phyloP scores from a whole-genome alignment of 2,329 filamentous ascomycete genomes.

The Scedosporium dehoogii region DNA sequence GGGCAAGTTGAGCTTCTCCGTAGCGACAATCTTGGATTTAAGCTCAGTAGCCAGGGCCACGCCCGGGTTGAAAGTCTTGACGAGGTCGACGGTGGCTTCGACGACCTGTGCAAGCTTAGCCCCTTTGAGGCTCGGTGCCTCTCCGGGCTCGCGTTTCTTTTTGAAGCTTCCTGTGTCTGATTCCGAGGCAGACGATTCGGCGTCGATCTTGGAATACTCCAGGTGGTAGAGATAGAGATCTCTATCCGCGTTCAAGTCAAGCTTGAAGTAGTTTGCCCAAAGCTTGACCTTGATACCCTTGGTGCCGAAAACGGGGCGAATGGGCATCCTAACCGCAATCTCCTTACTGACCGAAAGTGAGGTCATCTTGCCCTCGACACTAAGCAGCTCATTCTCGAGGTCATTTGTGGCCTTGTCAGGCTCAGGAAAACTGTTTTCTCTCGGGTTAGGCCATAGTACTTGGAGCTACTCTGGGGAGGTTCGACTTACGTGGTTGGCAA shows the following conservation, averaged over 20 bases:
- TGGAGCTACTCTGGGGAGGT: constrained; percentile 15
- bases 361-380: constrained; percentile 15
- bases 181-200: constrained; percentile 3
- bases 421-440: constrained; percentile 10
- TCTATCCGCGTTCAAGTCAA: constrained; percentile 25
- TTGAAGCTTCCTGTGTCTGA: constrained; percentile 8
- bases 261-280: constrained; percentile 45
- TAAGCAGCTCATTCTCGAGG: constrained; percentile 31
- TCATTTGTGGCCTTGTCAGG: constrained; percentile 19
- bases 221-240: constrained; percentile 36
- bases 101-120: constrained; percentile 15
- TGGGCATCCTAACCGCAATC: constrained; percentile 25
- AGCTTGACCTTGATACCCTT: constrained; percentile 31
- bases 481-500: constrained; percentile 14
- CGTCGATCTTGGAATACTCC: constrained; percentile 19
- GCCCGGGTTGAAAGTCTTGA: constrained; percentile 21
- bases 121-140: constrained; percentile 8
- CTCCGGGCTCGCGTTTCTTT: constrained; percentile 9
- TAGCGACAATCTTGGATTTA: constrained; percentile 33
- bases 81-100: constrained; percentile 22
- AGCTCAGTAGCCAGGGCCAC: constrained; percentile 35
- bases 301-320: constrained; percentile 39
- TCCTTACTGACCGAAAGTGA: constrained; percentile 27
- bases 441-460: constrained; percentile 12
- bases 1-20: constrained; percentile 3